Base-by-base conservation (phyloP, 2,329 filamentous ascomycete species). In the Verticillium tricorpus region DNA sequence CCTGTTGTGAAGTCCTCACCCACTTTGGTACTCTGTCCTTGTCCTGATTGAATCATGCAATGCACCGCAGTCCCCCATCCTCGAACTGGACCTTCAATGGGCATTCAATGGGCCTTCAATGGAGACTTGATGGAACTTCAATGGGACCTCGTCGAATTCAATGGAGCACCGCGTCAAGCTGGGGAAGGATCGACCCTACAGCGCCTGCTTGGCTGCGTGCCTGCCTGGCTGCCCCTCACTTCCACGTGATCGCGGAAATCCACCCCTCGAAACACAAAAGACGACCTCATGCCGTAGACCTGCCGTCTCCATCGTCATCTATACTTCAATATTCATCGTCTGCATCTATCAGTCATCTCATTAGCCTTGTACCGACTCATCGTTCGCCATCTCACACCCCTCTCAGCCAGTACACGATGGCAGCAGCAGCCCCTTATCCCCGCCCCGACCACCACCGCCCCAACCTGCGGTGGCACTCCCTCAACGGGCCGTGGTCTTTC, bases 401-500 rank as follows among this genome's bases (percentile, higher is more conserved):
- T 2, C 19, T 2, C 19, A n/a, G 45, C 45, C 45, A 25, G 45
- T 25, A 50, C 45, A 50, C 45, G 45, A 50, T 50, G 45, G 45
- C 45, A 50, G 45, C n/a, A n/a, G 19, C 45, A 50, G 11, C 45
- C 19, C 54, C 62, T 8, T 89, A 90, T 67, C 88, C 87, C 28
- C 85, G 88, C 60, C 86, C 87, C 1, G 87, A 90, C 73, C 89
- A 89, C 71, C 70, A 82, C 60, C 85, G 86, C 60, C 72, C 75
- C 35, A 69, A 77, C 31, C 78, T 87, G 32, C 79, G 76, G 56
- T 90, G 87, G 87, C 71, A 76, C 50, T 83, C 83, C 1, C 81
- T 90, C 56, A 84, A 90, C 65, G 86, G 87, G 1, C 74, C 79
- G 6, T 90, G 88, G 87, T 77, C 81, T 61, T 86, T 90, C 67